These are phyloP conservation scores for Phytophthora cajani DNA, from an alignment of 352 stramenopile species.

Conservation along the genomic window DNA sequence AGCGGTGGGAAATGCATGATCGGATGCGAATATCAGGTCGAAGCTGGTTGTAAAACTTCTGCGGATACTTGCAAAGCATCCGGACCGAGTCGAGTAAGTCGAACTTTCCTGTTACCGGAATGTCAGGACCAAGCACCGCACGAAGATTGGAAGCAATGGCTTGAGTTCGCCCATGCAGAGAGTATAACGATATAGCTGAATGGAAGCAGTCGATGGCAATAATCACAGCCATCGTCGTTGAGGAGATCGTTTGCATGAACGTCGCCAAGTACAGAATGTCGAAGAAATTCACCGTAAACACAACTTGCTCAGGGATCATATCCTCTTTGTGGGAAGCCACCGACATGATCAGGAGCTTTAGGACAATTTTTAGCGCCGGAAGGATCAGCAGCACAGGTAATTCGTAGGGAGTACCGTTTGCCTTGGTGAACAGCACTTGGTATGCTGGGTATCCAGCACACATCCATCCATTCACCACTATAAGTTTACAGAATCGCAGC, in stretches of 20 bases:
- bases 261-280: neutral
- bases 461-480: neutral
- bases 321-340: slow-evolving; percentile 6
- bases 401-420: slow-evolving; percentile 4
- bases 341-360: neutral
- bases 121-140: neutral
- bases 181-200: neutral
- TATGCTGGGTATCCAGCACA: slow-evolving; percentile 6
- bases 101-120: no score
- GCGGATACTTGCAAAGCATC: no score
- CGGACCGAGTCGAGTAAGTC: no score
- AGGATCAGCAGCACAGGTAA: slow-evolving; percentile 4
- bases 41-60: no score
- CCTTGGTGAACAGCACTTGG: slow-evolving; percentile 9
- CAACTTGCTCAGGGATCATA: slow-evolving; percentile 11
- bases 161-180: neutral
- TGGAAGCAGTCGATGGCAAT: neutral
- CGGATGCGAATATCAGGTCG: no score
- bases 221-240: neutral
- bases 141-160: neutral
- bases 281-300: slow-evolving; percentile 14
- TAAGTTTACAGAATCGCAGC: neutral
- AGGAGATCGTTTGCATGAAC: slow-evolving; percentile 3
- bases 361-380: slow-evolving; percentile 1
- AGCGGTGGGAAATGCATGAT: no score